Conservation (phyloP, 176 grass and related monocot genomes). For the Triticum turgidum region DNA sequence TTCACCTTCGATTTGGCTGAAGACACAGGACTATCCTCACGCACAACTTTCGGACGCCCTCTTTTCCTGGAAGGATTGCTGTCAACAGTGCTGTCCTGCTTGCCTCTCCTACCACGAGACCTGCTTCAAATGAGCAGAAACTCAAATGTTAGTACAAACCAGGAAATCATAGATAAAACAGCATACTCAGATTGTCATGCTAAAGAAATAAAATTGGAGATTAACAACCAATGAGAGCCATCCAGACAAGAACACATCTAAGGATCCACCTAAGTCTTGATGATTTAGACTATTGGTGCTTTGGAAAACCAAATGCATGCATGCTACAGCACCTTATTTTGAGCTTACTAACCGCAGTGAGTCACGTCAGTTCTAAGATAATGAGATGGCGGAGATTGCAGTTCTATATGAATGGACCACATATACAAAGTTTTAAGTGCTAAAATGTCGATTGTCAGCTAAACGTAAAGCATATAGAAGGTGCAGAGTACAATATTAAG, state of each 20-base stretch:
- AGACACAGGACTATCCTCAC: slow-evolving; percentile 23
- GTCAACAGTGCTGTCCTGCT: slow-evolving; percentile 6
- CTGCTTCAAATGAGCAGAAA: slow-evolving; percentile 33
- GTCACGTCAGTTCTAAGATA: slow-evolving; percentile 14
- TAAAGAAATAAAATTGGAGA: background rate
- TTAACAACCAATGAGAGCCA: background rate
- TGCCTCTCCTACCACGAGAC: slow-evolving; percentile 28
- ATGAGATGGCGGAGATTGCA: background rate
- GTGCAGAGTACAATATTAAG: slow-evolving; percentile 17
- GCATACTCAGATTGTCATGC: background rate
- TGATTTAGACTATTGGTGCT: background rate
- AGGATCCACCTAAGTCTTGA: background rate
- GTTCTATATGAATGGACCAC: background rate
- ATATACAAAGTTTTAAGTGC: background rate
- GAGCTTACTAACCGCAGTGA: background rate
- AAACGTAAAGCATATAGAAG: background rate
- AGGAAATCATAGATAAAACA: background rate
- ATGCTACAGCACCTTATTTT: slow-evolving; percentile 17
- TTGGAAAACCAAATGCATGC: background rate
- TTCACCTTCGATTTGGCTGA: slow-evolving; percentile 34
- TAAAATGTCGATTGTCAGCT: background rate
- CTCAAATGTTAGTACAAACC: slow-evolving; percentile 5
- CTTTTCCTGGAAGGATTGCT: slow-evolving; percentile 40
- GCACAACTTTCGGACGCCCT: slow-evolving; percentile 48
- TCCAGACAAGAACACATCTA: slow-evolving; percentile 1